These are phyloP conservation scores for Russula foetens DNA, from an alignment of 768 basidiomycete genomes.

Conservation along the genomic window DNA sequence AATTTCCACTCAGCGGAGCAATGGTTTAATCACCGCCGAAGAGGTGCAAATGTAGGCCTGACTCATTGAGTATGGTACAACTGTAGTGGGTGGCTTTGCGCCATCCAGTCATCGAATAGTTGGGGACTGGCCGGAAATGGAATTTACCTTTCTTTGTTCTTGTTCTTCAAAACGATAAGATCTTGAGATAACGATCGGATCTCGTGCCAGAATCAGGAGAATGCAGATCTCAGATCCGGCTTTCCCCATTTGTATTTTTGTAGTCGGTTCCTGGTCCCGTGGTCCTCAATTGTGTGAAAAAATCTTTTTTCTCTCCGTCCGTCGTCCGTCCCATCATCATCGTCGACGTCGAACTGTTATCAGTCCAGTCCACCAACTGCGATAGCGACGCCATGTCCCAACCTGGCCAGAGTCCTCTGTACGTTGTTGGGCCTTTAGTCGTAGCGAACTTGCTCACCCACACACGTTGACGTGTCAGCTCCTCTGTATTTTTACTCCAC, in stretches of 20 bases:
- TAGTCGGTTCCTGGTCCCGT: conserved; percentile 6
- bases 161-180: not conserved
- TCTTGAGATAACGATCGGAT: conserved; percentile 11
- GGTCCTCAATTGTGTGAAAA: not conserved
- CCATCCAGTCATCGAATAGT: not conserved
- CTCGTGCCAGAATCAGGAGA: not conserved
- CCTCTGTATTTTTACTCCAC: conserved; percentile 68
- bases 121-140: not conserved
- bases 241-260: not conserved
- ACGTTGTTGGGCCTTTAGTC: not conserved
- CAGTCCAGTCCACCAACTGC: no score
- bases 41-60: not conserved
- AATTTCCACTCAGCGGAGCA: not conserved
- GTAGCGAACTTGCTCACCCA: not conserved
- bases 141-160: not conserved
- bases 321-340: not conserved
- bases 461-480: conserved; percentile 31
- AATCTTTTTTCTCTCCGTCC: not conserved
- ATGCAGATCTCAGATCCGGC: conserved; percentile 5
- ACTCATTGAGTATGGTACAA: not conserved
- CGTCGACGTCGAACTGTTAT: not conserved
- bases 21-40: not conserved
- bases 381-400: conserved; percentile 19
- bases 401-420: conserved; percentile 20
- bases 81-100: no score